Conservation (phyloP, 257 asterid species). For the Hygrophila difformis region DNA sequence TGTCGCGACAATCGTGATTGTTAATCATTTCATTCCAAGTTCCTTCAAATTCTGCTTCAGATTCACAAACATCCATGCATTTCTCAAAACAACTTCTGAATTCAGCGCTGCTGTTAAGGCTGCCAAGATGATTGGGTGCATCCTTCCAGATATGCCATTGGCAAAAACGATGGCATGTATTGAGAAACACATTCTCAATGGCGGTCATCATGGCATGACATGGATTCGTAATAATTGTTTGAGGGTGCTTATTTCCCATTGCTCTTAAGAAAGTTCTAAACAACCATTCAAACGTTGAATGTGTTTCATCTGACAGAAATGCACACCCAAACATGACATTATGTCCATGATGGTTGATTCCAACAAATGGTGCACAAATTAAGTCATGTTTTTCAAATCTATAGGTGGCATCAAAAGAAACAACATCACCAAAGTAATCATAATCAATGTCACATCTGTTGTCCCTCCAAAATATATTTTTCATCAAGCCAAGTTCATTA, state of each 20-base stretch:
- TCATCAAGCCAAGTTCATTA: not conserved
- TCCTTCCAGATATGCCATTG: not conserved
- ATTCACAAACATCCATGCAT: not conserved
- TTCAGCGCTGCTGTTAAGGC: not conserved
- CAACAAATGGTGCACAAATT: not conserved
- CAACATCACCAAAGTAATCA: constrained; percentile 12
- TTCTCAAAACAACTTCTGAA: not conserved
- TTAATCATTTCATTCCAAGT: not conserved
- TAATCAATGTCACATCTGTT: constrained; percentile 1
- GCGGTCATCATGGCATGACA: not conserved
- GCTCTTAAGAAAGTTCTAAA: constrained; percentile 2
- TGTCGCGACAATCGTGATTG: not conserved
- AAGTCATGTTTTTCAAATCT: not conserved
- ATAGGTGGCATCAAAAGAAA: constrained; percentile 5
- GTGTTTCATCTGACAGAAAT: not conserved
- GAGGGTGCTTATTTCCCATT: constrained; percentile 4
- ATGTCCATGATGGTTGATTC: not conserved
- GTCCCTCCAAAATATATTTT: constrained; percentile 4
- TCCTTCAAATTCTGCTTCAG: not conserved
- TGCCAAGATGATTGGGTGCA: not conserved
- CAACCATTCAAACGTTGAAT: not conserved
- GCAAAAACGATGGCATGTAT: not conserved
- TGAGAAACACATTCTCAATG: not conserved
- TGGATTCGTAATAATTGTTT: not conserved
- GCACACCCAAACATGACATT: constrained; percentile 3